These are phyloP conservation scores for Tolypocladium cylindrosporum DNA, from an alignment of 2,329 filamentous ascomycete genomes.

Conservation along the genomic window DNA sequence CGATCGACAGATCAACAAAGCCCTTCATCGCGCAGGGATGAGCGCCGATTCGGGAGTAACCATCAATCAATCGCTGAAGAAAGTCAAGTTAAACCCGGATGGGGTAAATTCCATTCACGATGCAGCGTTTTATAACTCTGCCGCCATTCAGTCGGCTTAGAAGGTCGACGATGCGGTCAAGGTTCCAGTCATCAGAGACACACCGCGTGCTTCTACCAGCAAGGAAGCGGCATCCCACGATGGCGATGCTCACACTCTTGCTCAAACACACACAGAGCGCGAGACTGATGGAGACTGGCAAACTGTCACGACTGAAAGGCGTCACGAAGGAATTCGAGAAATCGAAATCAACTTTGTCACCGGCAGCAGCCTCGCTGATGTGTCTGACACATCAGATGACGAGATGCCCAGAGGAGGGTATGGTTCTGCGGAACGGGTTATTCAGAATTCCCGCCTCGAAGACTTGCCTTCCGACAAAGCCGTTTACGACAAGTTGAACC, in stretches of 20 bases:
- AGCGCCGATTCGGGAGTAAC: constrained; percentile 7
- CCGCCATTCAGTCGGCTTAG: constrained; percentile 28
- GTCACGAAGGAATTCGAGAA: constrained; percentile 10
- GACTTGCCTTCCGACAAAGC: neutral
- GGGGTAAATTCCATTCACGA: neutral
- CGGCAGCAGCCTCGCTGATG: constrained; percentile 35
- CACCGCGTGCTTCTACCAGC: neutral
- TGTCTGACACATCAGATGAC: constrained; percentile 24
- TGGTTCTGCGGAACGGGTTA: neutral
- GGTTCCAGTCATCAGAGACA: constrained; percentile 17
- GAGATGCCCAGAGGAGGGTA: constrained; percentile 3
- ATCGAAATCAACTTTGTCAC: constrained; percentile 14
- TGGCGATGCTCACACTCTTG: constrained; percentile 1
- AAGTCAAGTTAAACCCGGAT: neutral
- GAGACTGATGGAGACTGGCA: constrained; percentile 23
- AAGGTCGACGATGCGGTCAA: constrained; percentile 29
- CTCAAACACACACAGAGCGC: constrained; percentile 7
- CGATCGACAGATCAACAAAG: constrained; percentile 33
- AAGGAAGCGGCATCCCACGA: neutral
- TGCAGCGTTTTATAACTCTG: constrained; percentile 24
- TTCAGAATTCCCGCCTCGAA: neutral
- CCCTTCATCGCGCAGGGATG: constrained; percentile 20
- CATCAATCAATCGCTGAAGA: neutral
- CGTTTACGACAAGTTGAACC: neutral
- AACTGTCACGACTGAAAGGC: constrained; percentile 22